Percentiles rank a stretch among this genome's conserved stretches.
Conservation (phyloP, 2,329 filamentous ascomycete species). For the Biscogniauxia sp. region DNA sequence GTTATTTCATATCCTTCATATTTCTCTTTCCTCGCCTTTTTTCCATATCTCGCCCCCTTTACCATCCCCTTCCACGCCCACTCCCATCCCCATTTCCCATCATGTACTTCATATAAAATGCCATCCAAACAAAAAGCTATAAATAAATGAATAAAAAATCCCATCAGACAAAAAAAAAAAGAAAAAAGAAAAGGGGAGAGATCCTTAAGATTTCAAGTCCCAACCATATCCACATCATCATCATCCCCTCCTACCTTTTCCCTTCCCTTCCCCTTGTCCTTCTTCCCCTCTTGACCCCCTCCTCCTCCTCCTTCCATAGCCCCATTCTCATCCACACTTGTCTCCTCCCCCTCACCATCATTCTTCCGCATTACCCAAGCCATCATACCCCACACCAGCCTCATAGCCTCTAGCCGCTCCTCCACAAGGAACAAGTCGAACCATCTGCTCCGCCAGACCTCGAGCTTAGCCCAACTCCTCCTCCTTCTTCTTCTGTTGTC, state of each 20-base stretch:
- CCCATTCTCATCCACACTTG: too few species aligned
- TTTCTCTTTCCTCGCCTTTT: too few species aligned
- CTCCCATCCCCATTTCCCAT: too few species aligned
- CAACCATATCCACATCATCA: constrained; percentile 21
- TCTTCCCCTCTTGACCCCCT: not conserved
- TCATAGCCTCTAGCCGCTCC: constrained; percentile 56
- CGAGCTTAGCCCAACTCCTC: constrained; percentile 50
- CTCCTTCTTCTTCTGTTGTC: constrained; percentile 25
- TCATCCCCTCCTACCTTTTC: constrained; percentile 4
- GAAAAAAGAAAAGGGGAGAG: too few species aligned
- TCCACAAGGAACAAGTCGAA: constrained; percentile 56
- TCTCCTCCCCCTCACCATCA: constrained; percentile 20
- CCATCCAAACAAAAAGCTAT: too few species aligned
- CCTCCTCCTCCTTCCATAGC: too few species aligned
- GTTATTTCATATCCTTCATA: too few species aligned
- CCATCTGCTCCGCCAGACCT: constrained; percentile 59
- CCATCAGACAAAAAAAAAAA: too few species aligned
- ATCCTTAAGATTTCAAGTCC: constrained; percentile 9
- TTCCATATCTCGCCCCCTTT: too few species aligned
- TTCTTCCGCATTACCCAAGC: constrained; percentile 56
- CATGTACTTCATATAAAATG: too few species aligned
- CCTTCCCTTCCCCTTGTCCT: constrained; percentile 1
- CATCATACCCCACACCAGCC: constrained; percentile 58
- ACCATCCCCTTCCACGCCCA: too few species aligned
- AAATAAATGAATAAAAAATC: too few species aligned